phyloP scores from a whole-genome alignment of 1,284 basidiomycete genomes.

The Coniferiporia weirii region DNA sequence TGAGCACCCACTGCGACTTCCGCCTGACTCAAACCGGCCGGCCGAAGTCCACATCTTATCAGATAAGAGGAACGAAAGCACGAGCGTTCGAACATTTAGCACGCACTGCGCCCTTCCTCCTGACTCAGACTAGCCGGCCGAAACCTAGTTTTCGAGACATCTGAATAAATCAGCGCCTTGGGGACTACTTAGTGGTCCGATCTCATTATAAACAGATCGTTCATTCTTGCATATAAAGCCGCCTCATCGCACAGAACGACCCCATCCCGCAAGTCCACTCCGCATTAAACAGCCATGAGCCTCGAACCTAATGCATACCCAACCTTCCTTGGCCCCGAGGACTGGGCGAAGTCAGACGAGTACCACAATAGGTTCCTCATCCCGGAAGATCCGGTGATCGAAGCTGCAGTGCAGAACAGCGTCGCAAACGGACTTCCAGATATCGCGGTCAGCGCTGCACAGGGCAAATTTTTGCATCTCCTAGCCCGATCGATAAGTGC shows the following conservation, averaged over 20 bases:
- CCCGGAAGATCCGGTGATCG: constrained; percentile 38
- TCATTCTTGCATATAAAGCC: too few species aligned
- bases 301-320: neutral
- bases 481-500: constrained; percentile 42
- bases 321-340: constrained; percentile 21
- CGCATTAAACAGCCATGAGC: neutral
- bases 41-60: neutral
- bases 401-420: constrained; percentile 39
- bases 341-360: constrained; percentile 47
- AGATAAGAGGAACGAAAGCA: neutral
- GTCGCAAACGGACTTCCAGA: constrained; percentile 40
- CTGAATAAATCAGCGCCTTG: too few species aligned
- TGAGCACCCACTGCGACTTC: too few species aligned
- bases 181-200: too few species aligned
- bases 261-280: neutral
- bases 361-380: constrained; percentile 57
- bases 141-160: too few species aligned
- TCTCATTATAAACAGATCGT: too few species aligned
- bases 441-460: constrained; percentile 49
- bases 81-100: too few species aligned
- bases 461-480: constrained; percentile 54
- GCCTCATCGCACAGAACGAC: neutral
- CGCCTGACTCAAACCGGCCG: too few species aligned
- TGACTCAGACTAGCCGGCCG: too few species aligned
- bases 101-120: too few species aligned